Conservation (phyloP, 1,284 basidiomycete genomes). For the Ceratobasidium sp. region DNA sequence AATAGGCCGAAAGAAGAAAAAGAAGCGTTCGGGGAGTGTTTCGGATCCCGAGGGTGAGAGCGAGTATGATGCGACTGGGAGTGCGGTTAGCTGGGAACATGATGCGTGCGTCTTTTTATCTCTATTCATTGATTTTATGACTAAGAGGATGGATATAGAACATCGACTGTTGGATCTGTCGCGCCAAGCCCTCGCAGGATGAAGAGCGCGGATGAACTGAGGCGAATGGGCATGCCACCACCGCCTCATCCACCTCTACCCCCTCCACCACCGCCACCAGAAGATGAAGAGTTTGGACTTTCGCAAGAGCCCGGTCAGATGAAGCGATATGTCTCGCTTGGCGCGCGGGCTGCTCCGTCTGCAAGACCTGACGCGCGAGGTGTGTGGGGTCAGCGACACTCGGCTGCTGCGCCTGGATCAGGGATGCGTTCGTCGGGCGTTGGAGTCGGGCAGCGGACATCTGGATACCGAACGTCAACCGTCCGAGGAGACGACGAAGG, state of each 20-base stretch:
- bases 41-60: constrained; percentile 24
- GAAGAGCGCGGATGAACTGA: constrained; percentile 45
- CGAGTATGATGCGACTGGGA: neutral
- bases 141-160: too few relatives aligned
- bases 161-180: neutral
- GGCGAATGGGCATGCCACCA: constrained; percentile 26
- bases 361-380: constrained; percentile 32
- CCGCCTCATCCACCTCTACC: neutral
- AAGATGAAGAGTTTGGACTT: constrained; percentile 7
- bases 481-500: constrained; percentile 19
- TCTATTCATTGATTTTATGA: too few relatives aligned
- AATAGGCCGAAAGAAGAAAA: constrained; percentile 19
- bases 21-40: constrained; percentile 5
- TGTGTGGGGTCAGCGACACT: constrained; percentile 30
- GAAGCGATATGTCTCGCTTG: constrained; percentile 41
- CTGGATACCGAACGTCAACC: neutral
- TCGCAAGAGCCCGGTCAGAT: constrained; percentile 1
- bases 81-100: neutral
- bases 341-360: constrained; percentile 26
- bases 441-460: constrained; percentile 4
- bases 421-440: neutral
- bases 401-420: constrained; percentile 22
- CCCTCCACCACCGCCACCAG: neutral
- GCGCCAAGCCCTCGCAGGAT: constrained; percentile 39
- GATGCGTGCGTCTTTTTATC: neutral